These are phyloP conservation scores for Ophiostoma sp. DNA, from an alignment of 2,329 filamentous ascomycete species.

Conservation along the genomic window DNA sequence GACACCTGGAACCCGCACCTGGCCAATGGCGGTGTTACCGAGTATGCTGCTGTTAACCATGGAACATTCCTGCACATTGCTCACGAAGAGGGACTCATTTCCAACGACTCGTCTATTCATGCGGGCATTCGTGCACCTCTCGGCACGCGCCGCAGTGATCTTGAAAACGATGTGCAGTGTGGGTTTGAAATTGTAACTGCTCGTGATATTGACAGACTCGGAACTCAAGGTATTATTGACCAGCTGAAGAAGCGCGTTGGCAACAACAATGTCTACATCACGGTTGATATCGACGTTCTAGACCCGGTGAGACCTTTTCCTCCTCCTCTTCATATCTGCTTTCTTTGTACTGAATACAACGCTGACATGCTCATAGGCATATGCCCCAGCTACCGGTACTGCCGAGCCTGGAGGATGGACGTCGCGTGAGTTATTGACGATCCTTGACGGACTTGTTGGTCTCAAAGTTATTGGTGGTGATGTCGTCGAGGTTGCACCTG, in stretches of 20 bases:
- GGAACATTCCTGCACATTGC: constrained; percentile 59
- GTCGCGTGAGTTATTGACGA: constrained; percentile 67
- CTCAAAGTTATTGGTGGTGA: constrained; percentile 72
- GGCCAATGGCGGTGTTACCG: constrained; percentile 52
- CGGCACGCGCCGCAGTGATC: constrained; percentile 44
- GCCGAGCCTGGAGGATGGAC: constrained; percentile 78
- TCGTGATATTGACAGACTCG: constrained; percentile 66
- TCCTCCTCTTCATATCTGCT: neutral
- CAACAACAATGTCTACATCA: constrained; percentile 59
- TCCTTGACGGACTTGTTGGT: constrained; percentile 64
- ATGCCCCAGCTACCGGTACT: constrained; percentile 59
- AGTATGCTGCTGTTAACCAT: constrained; percentile 58
- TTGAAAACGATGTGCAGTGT: constrained; percentile 53
- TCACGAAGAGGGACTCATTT: constrained; percentile 56
- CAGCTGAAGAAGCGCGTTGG: constrained; percentile 54
- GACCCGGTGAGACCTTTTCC: constrained; percentile 51
- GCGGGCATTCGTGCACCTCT: constrained; percentile 57
- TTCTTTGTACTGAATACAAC: neutral
- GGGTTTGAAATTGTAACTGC: constrained; percentile 55
- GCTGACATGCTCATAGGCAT: constrained; percentile 26
- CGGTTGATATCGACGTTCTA: constrained; percentile 74
- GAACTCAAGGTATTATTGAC: constrained; percentile 58
- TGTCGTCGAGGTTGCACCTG: constrained; percentile 73
- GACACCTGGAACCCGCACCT: constrained; percentile 68
- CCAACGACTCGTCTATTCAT: constrained; percentile 52